These are phyloP conservation scores for Aspergillus terreus DNA, from an alignment of 2,329 filamentous ascomycete species.

Conservation along the genomic window DNA sequence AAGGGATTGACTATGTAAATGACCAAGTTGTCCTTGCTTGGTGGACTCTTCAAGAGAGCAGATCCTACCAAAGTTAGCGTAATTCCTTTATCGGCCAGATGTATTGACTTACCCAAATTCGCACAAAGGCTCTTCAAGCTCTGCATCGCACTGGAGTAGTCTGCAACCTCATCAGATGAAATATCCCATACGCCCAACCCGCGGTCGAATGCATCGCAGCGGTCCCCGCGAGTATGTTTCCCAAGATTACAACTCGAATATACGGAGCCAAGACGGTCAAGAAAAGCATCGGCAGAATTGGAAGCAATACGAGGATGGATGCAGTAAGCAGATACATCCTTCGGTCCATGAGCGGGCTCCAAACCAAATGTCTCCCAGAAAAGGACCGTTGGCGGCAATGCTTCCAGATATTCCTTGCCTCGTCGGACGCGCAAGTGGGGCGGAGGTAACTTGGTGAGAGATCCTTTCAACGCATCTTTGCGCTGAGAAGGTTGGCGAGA, in stretches of 20 bases:
- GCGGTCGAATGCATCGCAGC: conserved; percentile 36
- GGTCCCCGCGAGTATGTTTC: conserved; percentile 43
- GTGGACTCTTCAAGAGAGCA: conserved; percentile 31
- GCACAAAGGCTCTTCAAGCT: conserved; percentile 32
- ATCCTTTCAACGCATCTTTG: conserved; percentile 27
- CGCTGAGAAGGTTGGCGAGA: conserved; percentile 19
- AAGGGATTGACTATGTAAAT: conserved; percentile 60
- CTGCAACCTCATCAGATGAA: conserved; percentile 19
- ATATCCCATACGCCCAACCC: conserved; percentile 37
- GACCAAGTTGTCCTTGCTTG: conserved; percentile 44
- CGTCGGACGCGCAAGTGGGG: conserved; percentile 55
- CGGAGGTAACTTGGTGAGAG: conserved; percentile 43
- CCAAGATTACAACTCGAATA: conserved; percentile 59
- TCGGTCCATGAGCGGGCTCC: conserved; percentile 52
- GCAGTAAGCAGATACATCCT: conserved; percentile 57
- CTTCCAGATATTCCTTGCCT: conserved; percentile 50
- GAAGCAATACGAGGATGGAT: conserved; percentile 50
- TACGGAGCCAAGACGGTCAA: conserved; percentile 50
- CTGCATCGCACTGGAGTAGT: conserved; percentile 34
- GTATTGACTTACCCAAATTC: conserved; percentile 31
- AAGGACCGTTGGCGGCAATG: conserved; percentile 52
- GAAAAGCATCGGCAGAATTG: conserved; percentile 48
- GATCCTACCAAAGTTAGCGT: conserved; percentile 27
- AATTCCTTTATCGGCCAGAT: background rate
- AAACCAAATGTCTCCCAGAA: conserved; percentile 63